Evolutionary conservation across 2,329 filamentous ascomycete genomes (phyloP).

Genomic region (Akanthomyces lecanii): DNA sequence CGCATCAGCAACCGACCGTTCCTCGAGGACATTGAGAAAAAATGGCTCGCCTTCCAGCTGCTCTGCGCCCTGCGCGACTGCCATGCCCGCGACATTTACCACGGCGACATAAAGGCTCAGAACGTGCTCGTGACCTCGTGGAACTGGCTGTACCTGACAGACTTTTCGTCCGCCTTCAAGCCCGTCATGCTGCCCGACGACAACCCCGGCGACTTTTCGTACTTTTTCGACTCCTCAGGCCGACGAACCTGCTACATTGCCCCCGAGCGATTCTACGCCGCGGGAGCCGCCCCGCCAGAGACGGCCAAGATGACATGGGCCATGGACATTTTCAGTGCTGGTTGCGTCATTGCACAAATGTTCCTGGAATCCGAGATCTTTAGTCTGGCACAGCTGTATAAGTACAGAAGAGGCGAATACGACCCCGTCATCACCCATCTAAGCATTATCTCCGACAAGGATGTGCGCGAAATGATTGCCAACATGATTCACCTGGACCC

Average conservation of each 20-base stretch:
- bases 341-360: constrained; percentile 93
- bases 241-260: constrained; percentile 92
- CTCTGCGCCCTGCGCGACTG: constrained; percentile 90
- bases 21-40: constrained; percentile 95
- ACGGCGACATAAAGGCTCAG: constrained; percentile 98
- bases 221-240: constrained; percentile 93
- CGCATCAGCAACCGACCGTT: constrained; percentile 94
- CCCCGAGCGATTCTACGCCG: constrained; percentile 80
- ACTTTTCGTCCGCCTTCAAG: constrained; percentile 95
- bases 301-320: constrained; percentile 70
- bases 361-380: constrained; percentile 97
- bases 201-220: constrained; percentile 95
- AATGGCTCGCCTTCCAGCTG: constrained; percentile 95
- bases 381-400: constrained; percentile 91
- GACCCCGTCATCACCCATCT: constrained; percentile 78
- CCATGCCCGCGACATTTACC: constrained; percentile 82
- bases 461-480: constrained; percentile 81
- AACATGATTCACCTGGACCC: constrained; percentile 97
- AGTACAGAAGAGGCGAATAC: constrained; percentile 89
- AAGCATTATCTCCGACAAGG: constrained; percentile 79
- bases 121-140: constrained; percentile 96
- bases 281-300: constrained; percentile 61
- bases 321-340: constrained; percentile 97
- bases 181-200: constrained; percentile 91
- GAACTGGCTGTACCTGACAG: constrained; percentile 98